Evolutionary conservation across 495 filamentous ascomycete species (phyloP).

Genomic region (Oleoguttula mirabilis): DNA sequence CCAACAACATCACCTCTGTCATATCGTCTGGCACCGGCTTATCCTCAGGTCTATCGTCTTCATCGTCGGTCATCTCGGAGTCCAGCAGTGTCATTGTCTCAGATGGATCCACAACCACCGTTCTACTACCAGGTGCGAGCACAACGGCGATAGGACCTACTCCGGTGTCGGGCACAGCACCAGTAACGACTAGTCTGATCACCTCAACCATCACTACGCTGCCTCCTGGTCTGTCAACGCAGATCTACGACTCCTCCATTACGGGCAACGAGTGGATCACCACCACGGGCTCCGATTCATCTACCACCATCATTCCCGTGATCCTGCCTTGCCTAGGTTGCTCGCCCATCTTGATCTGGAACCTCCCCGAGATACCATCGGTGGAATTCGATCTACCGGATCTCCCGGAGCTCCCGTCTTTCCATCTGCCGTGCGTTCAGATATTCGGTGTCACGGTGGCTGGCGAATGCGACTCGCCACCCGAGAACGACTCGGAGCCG

Average conservation of each 20-base stretch:
- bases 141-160: no score
- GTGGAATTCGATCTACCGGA: constrained; percentile 2
- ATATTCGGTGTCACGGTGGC: not conserved
- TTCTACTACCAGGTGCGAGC: no score
- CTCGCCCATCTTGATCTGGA: not conserved
- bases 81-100: no score
- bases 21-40: no score
- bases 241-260: constrained; percentile 1
- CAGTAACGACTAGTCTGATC: no score
- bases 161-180: no score
- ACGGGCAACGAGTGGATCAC: constrained; percentile 1
- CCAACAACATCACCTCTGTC: no score
- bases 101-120: no score
- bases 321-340: constrained; percentile 2
- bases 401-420: constrained; percentile 3
- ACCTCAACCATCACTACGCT: constrained; percentile 4
- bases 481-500: constrained; percentile 1
- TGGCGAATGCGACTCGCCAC: not conserved
- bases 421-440: constrained; percentile 2
- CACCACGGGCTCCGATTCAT: constrained; percentile 2
- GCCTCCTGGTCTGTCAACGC: constrained; percentile 1
- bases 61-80: no score
- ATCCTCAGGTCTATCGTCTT: no score
- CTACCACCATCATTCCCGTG: constrained; percentile 3
- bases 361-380: not conserved